Percentiles rank a stretch among this genome's conserved stretches.
These are phyloP conservation scores for Acanthamoeba sp. DNA, from an alignment of 208 protist species.

Conservation along the genomic window DNA sequence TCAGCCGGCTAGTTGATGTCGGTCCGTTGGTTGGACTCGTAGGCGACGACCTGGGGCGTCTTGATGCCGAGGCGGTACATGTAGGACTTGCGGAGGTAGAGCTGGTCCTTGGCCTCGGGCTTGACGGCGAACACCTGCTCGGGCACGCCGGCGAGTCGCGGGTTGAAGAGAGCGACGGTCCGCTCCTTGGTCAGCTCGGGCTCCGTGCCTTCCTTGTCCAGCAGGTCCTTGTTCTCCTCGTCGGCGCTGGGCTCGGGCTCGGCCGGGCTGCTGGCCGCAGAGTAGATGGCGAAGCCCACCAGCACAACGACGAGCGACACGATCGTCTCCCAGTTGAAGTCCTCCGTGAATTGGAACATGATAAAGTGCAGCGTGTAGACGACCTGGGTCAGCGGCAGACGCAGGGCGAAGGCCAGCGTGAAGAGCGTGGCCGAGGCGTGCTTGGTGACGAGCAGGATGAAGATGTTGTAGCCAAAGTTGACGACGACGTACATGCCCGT, in stretches of 20 bases:
- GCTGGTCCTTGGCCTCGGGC: constrained; percentile 45
- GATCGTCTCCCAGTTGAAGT: constrained; percentile 67
- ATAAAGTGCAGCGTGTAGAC: constrained; percentile 78
- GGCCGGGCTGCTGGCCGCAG: constrained; percentile 19
- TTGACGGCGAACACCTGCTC: constrained; percentile 53
- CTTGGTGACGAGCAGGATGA: constrained; percentile 81
- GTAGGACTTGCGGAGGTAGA: constrained; percentile 58
- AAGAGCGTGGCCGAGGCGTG: constrained; percentile 79
- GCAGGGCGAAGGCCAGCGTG: constrained; percentile 79
- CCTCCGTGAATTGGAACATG: constrained; percentile 20
- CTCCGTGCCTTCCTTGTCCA: background rate
- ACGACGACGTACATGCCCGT: constrained; percentile 75
- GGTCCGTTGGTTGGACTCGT: background rate
- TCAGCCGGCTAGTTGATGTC: constrained; percentile 13
- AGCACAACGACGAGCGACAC: constrained; percentile 55
- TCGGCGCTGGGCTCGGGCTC: background rate
- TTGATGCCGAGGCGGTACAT: constrained; percentile 60
- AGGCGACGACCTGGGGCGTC: constrained; percentile 12
- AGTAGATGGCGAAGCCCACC: constrained; percentile 63
- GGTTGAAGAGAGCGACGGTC: constrained; percentile 47
- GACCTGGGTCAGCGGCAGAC: constrained; percentile 78
- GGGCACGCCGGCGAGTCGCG: constrained; percentile 4
- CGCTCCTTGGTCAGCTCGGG: background rate
- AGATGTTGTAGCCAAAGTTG: constrained; percentile 80
- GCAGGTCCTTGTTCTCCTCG: constrained; percentile 50